phyloP scores from a whole-genome alignment of 2,329 filamentous ascomycete species.

The Tolypocladium sp. region DNA sequence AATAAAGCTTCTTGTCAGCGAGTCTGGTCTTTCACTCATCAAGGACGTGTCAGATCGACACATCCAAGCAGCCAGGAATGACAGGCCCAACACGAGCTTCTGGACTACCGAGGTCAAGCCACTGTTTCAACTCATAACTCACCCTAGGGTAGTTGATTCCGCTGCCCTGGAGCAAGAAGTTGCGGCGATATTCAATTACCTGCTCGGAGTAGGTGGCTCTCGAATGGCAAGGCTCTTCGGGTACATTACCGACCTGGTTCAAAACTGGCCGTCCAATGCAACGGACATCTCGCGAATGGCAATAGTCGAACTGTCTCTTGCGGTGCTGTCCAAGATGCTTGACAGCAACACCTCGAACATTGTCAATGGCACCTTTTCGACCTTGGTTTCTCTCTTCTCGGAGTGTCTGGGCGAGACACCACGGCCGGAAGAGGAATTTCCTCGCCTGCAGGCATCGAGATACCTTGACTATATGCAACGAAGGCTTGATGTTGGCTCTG shows the following conservation, averaged over 20 bases:
- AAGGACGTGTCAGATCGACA: constrained; percentile 14
- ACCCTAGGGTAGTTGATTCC: constrained; percentile 23
- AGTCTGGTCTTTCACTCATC: constrained; percentile 18
- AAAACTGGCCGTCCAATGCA: constrained; percentile 6
- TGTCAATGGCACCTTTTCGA: constrained; percentile 12
- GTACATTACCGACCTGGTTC: constrained; percentile 15
- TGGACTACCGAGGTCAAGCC: constrained; percentile 19
- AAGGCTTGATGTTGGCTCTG: constrained; percentile 19
- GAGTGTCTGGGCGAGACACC: constrained; percentile 7
- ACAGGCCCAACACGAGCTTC: constrained; percentile 4
- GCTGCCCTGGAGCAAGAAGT: constrained; percentile 28
- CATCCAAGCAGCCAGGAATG: constrained; percentile 5
- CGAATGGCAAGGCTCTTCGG: constrained; percentile 21
- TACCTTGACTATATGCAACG: constrained; percentile 20
- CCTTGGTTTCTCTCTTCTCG: constrained; percentile 11
- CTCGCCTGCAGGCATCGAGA: constrained; percentile 17
- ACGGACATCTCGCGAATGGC: constrained; percentile 8
- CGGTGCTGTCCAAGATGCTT: constrained; percentile 22
- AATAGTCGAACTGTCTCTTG: constrained; percentile 17
- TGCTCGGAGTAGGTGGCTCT: constrained; percentile 22
- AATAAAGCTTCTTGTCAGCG: constrained; percentile 13
- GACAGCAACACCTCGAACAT: constrained; percentile 26
- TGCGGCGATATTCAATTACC: constrained; percentile 21
- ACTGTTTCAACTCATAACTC: constrained; percentile 25
- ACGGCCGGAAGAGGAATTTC: constrained; percentile 12